A percentile compares a stretch with the other conserved stretches of the same genome.
phyloP scores from a whole-genome alignment of 805 yeast species.

The Tetrapisispora namnaoensis region DNA sequence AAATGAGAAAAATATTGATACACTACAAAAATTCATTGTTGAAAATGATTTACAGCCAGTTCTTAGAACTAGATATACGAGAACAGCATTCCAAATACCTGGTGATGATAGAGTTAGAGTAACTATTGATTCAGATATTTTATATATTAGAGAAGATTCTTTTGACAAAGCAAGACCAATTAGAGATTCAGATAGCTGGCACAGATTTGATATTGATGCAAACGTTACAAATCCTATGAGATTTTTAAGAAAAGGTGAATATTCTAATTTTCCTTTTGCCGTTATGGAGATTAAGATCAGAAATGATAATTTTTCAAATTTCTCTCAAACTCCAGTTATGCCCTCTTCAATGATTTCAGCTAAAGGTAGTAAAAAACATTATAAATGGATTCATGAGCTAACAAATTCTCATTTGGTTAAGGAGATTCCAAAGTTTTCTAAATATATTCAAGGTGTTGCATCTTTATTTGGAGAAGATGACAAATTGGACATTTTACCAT shows the following conservation, averaged over 20 bases:
- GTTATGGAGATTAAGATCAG: slow-evolving; percentile 79
- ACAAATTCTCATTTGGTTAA: slow-evolving; percentile 76
- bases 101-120: slow-evolving; percentile 91
- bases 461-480: slow-evolving; percentile 75
- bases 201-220: slow-evolving; percentile 82
- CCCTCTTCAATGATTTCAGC: slow-evolving; percentile 18
- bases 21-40: slow-evolving; percentile 51
- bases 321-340: slow-evolving; percentile 28
- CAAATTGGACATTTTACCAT: slow-evolving; percentile 78
- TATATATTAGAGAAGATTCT: slow-evolving; percentile 83
- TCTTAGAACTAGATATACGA: slow-evolving; percentile 73
- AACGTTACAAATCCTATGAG: slow-evolving; percentile 58
- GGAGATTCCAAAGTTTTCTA: slow-evolving; percentile 89
- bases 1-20: slow-evolving; percentile 45
- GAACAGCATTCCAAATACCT: slow-evolving; percentile 97
- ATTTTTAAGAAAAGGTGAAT: slow-evolving; percentile 78
- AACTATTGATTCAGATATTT: slow-evolving; percentile 78
- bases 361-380: slow-evolving; percentile 40
- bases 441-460: slow-evolving; percentile 88
- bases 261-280: slow-evolving; percentile 68
- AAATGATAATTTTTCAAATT: slow-evolving; percentile 17
- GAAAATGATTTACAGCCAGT: slow-evolving; percentile 72
- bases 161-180: slow-evolving; percentile 79
- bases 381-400: slow-evolving; percentile 78
- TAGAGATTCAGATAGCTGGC: slow-evolving; percentile 86